Evolutionary conservation across 208 protist species (phyloP).

Genomic region (Chromosphaera perkinsii): DNA sequence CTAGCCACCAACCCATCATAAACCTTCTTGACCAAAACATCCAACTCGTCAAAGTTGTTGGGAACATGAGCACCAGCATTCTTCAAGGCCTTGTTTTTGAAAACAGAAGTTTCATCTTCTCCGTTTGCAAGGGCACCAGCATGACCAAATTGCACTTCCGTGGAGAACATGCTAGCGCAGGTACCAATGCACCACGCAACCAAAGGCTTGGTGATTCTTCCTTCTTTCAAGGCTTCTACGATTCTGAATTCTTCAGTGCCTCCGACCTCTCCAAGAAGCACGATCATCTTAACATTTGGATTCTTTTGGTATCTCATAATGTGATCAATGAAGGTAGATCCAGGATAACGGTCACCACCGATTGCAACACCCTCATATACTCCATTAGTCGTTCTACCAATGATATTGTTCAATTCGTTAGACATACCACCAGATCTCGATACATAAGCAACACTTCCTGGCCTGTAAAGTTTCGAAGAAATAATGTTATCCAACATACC

Average conservation of each 20-base stretch:
- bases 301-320: slow-evolving; percentile 62
- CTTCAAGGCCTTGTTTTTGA: slow-evolving; percentile 65
- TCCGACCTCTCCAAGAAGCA: slow-evolving; percentile 71
- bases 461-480: slow-evolving; percentile 68
- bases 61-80: slow-evolving; percentile 65
- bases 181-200: slow-evolving; percentile 74
- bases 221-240: slow-evolving; percentile 54
- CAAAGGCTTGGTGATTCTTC: slow-evolving; percentile 69
- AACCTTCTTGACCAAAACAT: slow-evolving; percentile 42
- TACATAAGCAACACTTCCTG: slow-evolving; percentile 72
- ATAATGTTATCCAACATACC: slow-evolving; percentile 74
- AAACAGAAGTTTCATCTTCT: slow-evolving; percentile 55
- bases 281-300: slow-evolving; percentile 67
- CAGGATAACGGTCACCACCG: slow-evolving; percentile 69
- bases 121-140: slow-evolving; percentile 55
- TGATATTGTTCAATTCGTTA: slow-evolving; percentile 79
- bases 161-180: slow-evolving; percentile 59
- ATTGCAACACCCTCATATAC: slow-evolving; percentile 75
- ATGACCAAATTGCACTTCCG: slow-evolving; percentile 75
- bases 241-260: slow-evolving; percentile 65
- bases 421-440: slow-evolving; percentile 68
- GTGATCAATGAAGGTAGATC: slow-evolving; percentile 70
- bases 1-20: slow-evolving; percentile 4
- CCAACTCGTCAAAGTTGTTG: slow-evolving; percentile 51
- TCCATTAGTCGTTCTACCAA: slow-evolving; percentile 64